Base-by-base conservation (phyloP, 208 protist species). In the Leishmania gerbilli region DNA sequence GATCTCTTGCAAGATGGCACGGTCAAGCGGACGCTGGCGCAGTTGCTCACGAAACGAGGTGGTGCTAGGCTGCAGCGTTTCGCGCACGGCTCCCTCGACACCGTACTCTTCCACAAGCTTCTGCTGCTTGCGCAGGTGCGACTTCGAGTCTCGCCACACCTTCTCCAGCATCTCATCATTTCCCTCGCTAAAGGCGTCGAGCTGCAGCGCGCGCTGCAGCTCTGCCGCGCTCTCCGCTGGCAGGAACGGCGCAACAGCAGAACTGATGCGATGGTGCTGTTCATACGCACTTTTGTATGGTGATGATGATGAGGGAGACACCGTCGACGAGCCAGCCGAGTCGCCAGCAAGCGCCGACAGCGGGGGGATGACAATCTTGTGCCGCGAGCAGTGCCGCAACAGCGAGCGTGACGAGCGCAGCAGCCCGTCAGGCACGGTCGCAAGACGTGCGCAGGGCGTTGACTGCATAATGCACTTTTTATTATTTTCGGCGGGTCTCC, bases 1-100 rank as follows among this genome's bases (percentile, higher is more conserved):
- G 45, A 98, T 95, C 75, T 98, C 95, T 82, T 98, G 93, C n/a
- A 98, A 79, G 71, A 98, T 97, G n/a, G 85, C 82, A 17, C 90
- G 85, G 64, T 98, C 93, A 11, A 98, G 84, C 42, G 95, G 95
- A 4, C 95, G 90, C 72, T 92, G 90, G 1, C 87, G 85, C 17
- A 97, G 89, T 75, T 94, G 87, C 65, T 90, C 88, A 24, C 86
- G 88, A 80, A 96, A 97, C 0, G 89, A 94, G 17, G 80, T 82
- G 8, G 49, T 84, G 42, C 85, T 92, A 24, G 95, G 92, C 53
- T 88, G 84, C 21, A 97, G 84, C 31, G 87, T 87, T 82, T 97
- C 92, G 9, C 88, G 86, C 34, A 95, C 89, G 1, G 95, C 95
- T n/a, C 91, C 95, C 42, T 97, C 92, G 4, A 95, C 92, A 21